Percentiles rank a stretch among this genome's conserved stretches.
Evolutionary conservation across 371 early-diverging fungal species (phyloP).

Genomic region (Lichtheimia hyalospora): DNA sequence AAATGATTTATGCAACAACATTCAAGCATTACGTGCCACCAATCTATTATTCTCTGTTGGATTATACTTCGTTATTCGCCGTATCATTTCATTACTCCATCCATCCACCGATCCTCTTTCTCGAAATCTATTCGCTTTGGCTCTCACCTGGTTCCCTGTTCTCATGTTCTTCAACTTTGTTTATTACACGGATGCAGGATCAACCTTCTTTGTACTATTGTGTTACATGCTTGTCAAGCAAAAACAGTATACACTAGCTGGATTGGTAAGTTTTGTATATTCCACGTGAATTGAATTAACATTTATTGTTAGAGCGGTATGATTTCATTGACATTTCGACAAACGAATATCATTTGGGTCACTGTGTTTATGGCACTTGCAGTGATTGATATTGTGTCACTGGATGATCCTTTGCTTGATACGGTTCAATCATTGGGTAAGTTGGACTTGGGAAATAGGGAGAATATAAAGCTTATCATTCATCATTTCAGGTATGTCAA

Average conservation of each 20-base stretch:
- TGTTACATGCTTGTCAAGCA: constrained; percentile 62
- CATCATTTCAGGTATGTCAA: background rate
- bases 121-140: constrained; percentile 48
- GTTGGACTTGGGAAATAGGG: background rate
- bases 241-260: constrained; percentile 49
- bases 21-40: constrained; percentile 42
- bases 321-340: constrained; percentile 74
- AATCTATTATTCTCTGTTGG: constrained; percentile 58
- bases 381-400: constrained; percentile 22
- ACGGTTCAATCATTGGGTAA: background rate
- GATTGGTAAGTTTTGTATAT: constrained; percentile 43
- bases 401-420: background rate
- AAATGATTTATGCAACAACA: constrained; percentile 1
- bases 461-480: background rate
- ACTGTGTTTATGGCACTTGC: constrained; percentile 55
- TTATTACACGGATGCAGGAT: constrained; percentile 93
- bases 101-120: constrained; percentile 18
- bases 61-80: constrained; percentile 45
- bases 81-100: constrained; percentile 36
- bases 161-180: constrained; percentile 80
- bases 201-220: constrained; percentile 76
- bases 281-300: background rate
- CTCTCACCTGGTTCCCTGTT: constrained; percentile 76
- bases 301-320: constrained; percentile 43
- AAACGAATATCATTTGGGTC: constrained; percentile 93